Evolutionary conservation across 148 eudicot species (phyloP).

Genomic region (Rhododendron kiyosumense): DNA sequence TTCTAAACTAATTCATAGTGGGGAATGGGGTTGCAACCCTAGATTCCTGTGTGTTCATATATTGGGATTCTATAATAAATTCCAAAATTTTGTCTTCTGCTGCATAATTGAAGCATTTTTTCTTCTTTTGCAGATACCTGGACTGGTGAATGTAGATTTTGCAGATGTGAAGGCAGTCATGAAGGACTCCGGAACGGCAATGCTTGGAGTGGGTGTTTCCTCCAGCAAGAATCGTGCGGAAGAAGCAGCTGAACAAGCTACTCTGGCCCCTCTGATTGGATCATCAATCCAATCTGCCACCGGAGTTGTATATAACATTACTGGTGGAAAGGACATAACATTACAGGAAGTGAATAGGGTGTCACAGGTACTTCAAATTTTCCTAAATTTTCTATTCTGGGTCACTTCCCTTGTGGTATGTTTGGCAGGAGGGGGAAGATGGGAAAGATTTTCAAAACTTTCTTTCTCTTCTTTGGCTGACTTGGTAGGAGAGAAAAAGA

Average conservation of each 20-base stretch:
- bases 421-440: not conserved
- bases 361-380: constrained; percentile 62
- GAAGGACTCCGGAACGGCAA: constrained; percentile 98
- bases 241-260: constrained; percentile 99
- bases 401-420: not conserved
- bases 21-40: not conserved
- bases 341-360: constrained; percentile 98
- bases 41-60: not conserved
- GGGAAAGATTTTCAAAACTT: not conserved
- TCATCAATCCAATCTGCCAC: constrained; percentile 99
- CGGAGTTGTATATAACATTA: constrained; percentile 94
- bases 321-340: constrained; percentile 96
- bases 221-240: constrained; percentile 99
- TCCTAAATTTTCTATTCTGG: not conserved
- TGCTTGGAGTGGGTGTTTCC: constrained; percentile 98
- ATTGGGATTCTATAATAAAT: not conserved
- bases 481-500: not conserved
- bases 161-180: constrained; percentile 98
- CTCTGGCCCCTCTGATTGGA: constrained; percentile 93
- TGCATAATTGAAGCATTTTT: not conserved
- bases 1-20: not conserved
- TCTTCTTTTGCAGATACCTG: constrained; percentile 66
- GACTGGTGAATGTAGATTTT: constrained; percentile 97
- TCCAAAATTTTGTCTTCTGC: not conserved
- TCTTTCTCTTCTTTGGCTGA: not conserved